Evolutionary conservation across 805 yeast species (phyloP).

Genomic region (Wickerhamomyces queroliae): DNA sequence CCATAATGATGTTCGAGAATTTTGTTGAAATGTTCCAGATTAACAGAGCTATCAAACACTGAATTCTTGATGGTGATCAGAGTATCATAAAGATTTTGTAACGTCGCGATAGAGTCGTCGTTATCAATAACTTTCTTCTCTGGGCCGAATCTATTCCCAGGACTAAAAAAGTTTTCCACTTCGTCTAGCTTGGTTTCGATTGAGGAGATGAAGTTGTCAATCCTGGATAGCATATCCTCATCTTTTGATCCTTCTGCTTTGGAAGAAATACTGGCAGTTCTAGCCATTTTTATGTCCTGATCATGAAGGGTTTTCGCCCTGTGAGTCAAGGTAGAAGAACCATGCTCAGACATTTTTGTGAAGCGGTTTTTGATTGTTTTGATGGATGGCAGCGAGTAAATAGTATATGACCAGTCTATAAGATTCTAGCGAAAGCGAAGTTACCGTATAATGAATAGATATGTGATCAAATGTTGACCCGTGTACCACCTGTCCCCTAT

Average conservation of each 20-base stretch:
- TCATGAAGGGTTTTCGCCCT: conserved; percentile 18
- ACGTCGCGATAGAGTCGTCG: conserved; percentile 14
- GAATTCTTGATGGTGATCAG: conserved; percentile 20
- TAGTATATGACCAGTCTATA: too few species aligned
- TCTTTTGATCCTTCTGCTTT: conserved; percentile 20
- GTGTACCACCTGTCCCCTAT: too few species aligned
- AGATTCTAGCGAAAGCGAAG: too few species aligned
- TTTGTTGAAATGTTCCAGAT: conserved; percentile 16
- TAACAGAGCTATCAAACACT: conserved; percentile 15
- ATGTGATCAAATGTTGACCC: too few species aligned
- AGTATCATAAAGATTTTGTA: conserved; percentile 22
- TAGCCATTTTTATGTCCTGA: conserved; percentile 18
- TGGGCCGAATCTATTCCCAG: background rate
- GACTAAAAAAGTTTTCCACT: conserved; percentile 16
- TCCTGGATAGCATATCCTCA: conserved; percentile 14
- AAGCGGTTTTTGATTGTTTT: too few species aligned
- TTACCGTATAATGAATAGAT: too few species aligned
- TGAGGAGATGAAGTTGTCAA: conserved; percentile 19
- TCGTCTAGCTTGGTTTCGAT: conserved; percentile 21
- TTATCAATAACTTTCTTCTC: conserved; percentile 2
- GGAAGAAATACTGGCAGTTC: too few species aligned
- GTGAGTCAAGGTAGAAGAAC: too few species aligned
- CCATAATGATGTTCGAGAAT: conserved; percentile 22
- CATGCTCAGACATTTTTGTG: too few species aligned
- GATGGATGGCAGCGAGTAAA: too few species aligned